phyloP scores from a whole-genome alignment of 345 rosid genomes.

The Cardiospermum halicacabum region DNA sequence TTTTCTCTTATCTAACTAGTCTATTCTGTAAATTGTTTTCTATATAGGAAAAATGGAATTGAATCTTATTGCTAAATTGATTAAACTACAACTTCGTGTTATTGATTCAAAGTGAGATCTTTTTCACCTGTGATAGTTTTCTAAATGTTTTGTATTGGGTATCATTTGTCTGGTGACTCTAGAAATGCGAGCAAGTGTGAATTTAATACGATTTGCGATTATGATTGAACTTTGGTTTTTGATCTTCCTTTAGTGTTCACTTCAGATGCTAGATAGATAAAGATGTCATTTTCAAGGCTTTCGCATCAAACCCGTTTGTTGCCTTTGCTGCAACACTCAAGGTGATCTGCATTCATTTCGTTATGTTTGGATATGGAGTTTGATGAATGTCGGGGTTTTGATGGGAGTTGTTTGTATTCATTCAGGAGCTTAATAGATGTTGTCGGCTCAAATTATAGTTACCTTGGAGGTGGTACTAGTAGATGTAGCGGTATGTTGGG shows the following conservation, averaged over 20 bases:
- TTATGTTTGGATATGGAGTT: not conserved
- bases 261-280: constrained; percentile 5
- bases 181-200: not conserved
- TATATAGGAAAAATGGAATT: not conserved
- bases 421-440: constrained; percentile 24
- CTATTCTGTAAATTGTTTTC: not conserved
- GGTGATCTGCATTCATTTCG: constrained; percentile 17
- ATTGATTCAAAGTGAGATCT: not conserved
- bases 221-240: not conserved
- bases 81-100: not conserved
- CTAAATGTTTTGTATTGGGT: not conserved
- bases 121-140: not conserved
- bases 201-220: not conserved
- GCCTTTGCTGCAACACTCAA: constrained; percentile 12
- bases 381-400: not conserved
- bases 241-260: not conserved
- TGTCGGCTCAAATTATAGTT: constrained; percentile 22
- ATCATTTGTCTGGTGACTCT: not conserved
- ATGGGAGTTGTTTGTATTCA: constrained; percentile 12
- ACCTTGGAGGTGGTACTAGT: constrained; percentile 22
- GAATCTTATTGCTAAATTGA: not conserved
- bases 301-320: constrained; percentile 11
- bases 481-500: constrained; percentile 11
- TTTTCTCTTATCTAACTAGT: not conserved
- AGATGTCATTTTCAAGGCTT: constrained; percentile 32